Base-by-base conservation (phyloP, 768 basidiomycete genomes). In the Strobilomyces echinocephalus region DNA sequence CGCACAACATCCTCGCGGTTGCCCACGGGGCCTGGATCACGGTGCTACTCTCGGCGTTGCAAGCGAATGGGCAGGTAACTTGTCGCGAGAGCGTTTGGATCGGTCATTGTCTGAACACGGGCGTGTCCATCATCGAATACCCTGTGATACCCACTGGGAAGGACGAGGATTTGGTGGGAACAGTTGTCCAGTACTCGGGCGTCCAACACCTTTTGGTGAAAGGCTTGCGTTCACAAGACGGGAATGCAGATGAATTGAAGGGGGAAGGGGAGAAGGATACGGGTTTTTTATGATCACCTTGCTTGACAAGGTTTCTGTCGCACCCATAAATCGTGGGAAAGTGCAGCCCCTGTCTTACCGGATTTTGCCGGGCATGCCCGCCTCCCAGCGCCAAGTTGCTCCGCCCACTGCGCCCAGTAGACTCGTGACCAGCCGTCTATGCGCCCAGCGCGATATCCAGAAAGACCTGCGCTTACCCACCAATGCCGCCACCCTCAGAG, bases 1-100 rank as follows among this genome's bases (percentile, higher is more conserved):
- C 63, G 9, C 55, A 46, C 5, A 59, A 68, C 56, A 72, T 88
- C 42, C 74, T 91, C 30, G 77, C 84, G 12, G 79, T 81, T 54
- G 79, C 82, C 39, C 88, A 91, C 52, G 86, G 86, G 2, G 86
- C 79, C 0, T 76, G 79, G 60, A 87, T 90, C 54, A 68, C 70
- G 18, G 71, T 73, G 28, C 72, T 90, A 50, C 71, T 85, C 53
- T 71, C 72, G 18, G 69, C 63, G 38, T 62, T 88, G 61, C 58
- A 79, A n/a, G 67, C 70, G 20, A 74, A 73, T 41, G 63, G 74
- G 33, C 64, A 72, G 58, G 57, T 78, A 48, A 58, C 51, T 45
- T 73, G 72, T 50, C 74, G 65, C 21, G 62, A 69, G 18, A 70
- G 65, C 12, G 51, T 69, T 14, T 38, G 60, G n/a, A 56, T 65